Conservation (phyloP, 2,329 filamentous ascomycete genomes). For the Apiospora rasikravindrae region DNA sequence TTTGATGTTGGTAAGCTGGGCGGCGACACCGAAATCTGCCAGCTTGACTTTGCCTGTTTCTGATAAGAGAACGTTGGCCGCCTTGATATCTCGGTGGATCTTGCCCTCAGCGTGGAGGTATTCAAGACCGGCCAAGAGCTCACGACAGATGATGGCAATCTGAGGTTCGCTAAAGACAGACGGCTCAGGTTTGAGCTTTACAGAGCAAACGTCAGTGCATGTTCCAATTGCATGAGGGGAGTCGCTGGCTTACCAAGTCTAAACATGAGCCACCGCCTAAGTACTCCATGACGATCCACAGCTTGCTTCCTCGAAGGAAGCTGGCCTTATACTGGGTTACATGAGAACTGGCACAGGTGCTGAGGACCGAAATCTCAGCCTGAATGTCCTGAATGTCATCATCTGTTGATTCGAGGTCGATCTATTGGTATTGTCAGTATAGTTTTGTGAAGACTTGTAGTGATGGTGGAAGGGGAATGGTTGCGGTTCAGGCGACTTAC, state of each 20-base stretch:
- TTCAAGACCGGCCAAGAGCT: slow-evolving; percentile 86
- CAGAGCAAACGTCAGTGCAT: not conserved
- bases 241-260: slow-evolving; percentile 70
- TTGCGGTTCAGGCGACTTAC: slow-evolving; percentile 56
- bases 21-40: slow-evolving; percentile 95
- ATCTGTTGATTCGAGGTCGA: slow-evolving; percentile 97
- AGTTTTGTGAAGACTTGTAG: not conserved
- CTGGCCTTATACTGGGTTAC: slow-evolving; percentile 97
- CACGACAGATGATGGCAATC: slow-evolving; percentile 92
- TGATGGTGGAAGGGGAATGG: not conserved
- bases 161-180: slow-evolving; percentile 81
- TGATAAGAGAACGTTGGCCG: slow-evolving; percentile 93
- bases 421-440: slow-evolving; percentile 57
- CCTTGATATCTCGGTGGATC: slow-evolving; percentile 96
- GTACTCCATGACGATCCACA: slow-evolving; percentile 99
- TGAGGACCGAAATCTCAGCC: slow-evolving; percentile 92
- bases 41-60: slow-evolving; percentile 91
- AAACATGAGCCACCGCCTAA: slow-evolving; percentile 93
- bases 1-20: slow-evolving; percentile 96
- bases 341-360: slow-evolving; percentile 91
- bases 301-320: slow-evolving; percentile 92
- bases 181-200: slow-evolving; percentile 80
- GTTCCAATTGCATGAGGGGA: not conserved
- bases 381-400: slow-evolving; percentile 99
- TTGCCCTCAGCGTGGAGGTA: slow-evolving; percentile 95